Conservation (phyloP, 129 eudicot species). For the Pulicaria dysenterica region DNA sequence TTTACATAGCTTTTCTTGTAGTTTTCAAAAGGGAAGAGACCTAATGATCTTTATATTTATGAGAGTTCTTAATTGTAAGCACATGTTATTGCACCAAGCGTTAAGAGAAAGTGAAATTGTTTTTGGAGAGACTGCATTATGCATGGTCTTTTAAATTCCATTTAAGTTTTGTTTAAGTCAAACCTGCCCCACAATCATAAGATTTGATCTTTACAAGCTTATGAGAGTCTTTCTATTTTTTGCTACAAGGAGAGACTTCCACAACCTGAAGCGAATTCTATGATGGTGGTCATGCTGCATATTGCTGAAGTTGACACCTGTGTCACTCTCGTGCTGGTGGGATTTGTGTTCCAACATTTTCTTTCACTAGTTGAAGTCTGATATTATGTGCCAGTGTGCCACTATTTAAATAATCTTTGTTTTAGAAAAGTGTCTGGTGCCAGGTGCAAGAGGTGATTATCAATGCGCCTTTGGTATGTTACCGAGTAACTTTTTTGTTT, state of each 20-base stretch:
- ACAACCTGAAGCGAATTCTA: not conserved
- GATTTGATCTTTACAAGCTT: not conserved
- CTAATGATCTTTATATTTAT: not conserved
- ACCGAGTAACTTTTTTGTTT: no score
- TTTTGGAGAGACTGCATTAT: no score
- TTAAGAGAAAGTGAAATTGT: not conserved
- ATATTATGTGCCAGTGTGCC: not conserved
- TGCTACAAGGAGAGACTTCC: no score
- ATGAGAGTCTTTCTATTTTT: not conserved
- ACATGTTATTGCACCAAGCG: not conserved
- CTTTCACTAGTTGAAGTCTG: not conserved
- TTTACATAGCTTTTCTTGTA: not conserved
- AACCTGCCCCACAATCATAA: not conserved
- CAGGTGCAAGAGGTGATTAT: no score
- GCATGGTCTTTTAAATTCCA: not conserved
- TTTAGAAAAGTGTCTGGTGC: no score
- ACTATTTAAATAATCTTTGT: not conserved
- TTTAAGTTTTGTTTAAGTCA: not conserved
- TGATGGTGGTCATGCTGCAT: conserved; percentile 4
- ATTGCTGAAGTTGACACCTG: not conserved
- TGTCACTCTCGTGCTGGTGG: not conserved
- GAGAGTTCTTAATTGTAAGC: conserved; percentile 2
- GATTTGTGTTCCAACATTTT: no score
- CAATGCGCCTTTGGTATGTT: no score
- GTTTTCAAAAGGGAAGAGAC: not conserved